Conservation (phyloP, 1,284 basidiomycete species). For the Boletus chippewaensis region DNA sequence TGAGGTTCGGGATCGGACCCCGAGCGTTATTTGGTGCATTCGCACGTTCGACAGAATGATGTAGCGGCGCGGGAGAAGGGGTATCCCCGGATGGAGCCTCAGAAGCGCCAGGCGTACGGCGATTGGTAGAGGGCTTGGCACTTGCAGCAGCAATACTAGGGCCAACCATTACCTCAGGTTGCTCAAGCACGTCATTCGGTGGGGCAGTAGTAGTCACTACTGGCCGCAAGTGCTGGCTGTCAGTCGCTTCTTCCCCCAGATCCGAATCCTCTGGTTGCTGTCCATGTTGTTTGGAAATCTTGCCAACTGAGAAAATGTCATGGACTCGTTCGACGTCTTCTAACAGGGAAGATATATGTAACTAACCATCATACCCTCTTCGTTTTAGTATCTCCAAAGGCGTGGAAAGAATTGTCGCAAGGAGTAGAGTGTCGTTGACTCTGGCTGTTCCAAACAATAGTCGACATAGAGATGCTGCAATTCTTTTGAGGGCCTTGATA, state of each 20-base stretch:
- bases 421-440: slow-evolving; percentile 74
- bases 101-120: too few species aligned
- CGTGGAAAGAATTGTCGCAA: slow-evolving; percentile 87
- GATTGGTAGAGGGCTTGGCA: neutral
- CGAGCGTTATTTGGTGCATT: neutral
- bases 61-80: neutral
- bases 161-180: neutral
- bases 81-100: neutral
- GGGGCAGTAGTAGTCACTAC: neutral
- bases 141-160: neutral
- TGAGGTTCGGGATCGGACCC: neutral
- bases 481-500: slow-evolving; percentile 35
- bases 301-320: neutral
- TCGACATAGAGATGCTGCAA: slow-evolving; percentile 54
- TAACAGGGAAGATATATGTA: too few species aligned
- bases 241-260: neutral
- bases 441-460: slow-evolving; percentile 66
- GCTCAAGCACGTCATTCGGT: neutral
- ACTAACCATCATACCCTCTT: slow-evolving; percentile 46
- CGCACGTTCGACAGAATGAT: too few species aligned
- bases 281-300: neutral
- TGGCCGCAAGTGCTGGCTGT: neutral
- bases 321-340: neutral
- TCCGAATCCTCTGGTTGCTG: neutral
- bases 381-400: slow-evolving; percentile 76